Evolutionary conservation across 179 eudicot genomes (phyloP).

Genomic region (Silene coronaria): DNA sequence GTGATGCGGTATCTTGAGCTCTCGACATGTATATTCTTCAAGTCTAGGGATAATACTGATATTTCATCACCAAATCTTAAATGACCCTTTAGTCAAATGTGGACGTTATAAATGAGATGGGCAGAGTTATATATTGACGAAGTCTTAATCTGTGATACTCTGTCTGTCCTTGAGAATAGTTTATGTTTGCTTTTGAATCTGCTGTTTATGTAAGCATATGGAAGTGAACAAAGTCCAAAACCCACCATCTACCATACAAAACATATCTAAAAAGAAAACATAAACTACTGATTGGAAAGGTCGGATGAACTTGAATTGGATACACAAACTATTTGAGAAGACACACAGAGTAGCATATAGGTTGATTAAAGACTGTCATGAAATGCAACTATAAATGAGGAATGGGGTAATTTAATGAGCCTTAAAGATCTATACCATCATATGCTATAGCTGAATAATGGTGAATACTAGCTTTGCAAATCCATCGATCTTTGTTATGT

Average conservation of each 20-base stretch:
- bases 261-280: not conserved
- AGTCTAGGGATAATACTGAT: not conserved
- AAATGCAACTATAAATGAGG: not conserved
- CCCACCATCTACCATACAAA: not conserved
- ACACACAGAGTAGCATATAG: not conserved
- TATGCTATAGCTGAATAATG: not conserved
- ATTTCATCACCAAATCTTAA: not conserved
- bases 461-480: not conserved
- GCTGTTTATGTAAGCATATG: not conserved
- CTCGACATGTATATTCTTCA: not conserved
- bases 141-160: not conserved
- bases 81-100: not conserved
- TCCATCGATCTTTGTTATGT: not conserved
- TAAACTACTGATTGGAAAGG: not conserved
- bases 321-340: not conserved
- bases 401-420: not conserved
- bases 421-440: not conserved
- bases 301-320: not conserved
- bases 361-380: not conserved
- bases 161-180: not conserved
- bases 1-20: not conserved
- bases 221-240: not conserved
- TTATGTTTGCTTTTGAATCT: not conserved
- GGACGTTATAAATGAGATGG: no score
- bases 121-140: not conserved